Conservation (phyloP, 306 rosid genomes). For the Mucuna pruriens region DNA sequence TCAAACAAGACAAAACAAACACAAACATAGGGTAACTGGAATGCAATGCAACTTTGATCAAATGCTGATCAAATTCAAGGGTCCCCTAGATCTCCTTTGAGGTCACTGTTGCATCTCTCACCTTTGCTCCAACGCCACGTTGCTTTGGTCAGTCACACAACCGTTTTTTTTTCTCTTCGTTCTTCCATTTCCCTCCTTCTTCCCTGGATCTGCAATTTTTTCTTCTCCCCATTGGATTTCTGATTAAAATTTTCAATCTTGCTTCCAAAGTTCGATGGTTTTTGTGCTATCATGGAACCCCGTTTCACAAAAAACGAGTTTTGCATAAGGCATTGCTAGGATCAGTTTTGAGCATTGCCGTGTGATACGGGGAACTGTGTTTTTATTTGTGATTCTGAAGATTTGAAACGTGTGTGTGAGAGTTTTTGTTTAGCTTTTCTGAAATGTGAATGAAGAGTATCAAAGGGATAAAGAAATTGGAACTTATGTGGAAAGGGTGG, state of each 20-base stretch:
- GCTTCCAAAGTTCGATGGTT: slow-evolving; percentile 37
- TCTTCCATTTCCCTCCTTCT: slow-evolving; percentile 20
- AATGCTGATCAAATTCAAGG: slow-evolving; percentile 9
- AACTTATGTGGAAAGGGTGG: slow-evolving; percentile 39
- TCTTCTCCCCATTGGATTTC: not conserved
- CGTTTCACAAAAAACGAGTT: slow-evolving; percentile 1
- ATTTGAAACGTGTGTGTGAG: not conserved
- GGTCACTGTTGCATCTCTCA: slow-evolving; percentile 37
- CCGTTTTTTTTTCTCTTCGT: not conserved
- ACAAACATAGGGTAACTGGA: slow-evolving; percentile 6
- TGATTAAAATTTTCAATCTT: slow-evolving; percentile 22
- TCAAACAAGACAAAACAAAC: slow-evolving; percentile 34
- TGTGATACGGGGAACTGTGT: slow-evolving; percentile 22
- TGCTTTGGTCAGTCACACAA: slow-evolving; percentile 40
- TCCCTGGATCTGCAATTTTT: slow-evolving; percentile 43
- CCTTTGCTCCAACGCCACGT: slow-evolving; percentile 29
- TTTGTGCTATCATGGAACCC: slow-evolving; percentile 19
- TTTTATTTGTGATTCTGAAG: slow-evolving; percentile 22
- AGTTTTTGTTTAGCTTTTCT: slow-evolving; percentile 28
- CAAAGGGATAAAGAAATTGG: slow-evolving; percentile 37
- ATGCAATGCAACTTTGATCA: slow-evolving; percentile 16
- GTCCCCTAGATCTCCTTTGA: slow-evolving; percentile 40
- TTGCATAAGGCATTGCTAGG: slow-evolving; percentile 26
- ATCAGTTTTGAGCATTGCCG: slow-evolving; percentile 17
- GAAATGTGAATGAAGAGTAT: slow-evolving; percentile 13